A percentile compares a stretch with the other conserved stretches of the same genome.
These are phyloP conservation scores for Leucogyrophana mollusca DNA, from an alignment of 768 basidiomycete genomes.

Conservation along the genomic window DNA sequence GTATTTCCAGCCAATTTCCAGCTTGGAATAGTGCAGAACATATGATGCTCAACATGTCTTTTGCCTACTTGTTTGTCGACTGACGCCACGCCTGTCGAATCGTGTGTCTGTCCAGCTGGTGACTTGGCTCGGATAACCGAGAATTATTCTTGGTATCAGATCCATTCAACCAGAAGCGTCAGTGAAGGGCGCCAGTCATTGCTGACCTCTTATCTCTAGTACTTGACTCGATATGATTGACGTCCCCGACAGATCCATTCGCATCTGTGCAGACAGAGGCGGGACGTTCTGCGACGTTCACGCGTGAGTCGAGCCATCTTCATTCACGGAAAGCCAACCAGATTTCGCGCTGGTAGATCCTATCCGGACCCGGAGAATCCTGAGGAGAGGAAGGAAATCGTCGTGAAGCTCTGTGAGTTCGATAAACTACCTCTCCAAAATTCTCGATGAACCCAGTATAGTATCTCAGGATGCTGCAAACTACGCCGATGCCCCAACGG, in stretches of 20 bases:
- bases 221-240: conserved; percentile 13
- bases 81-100: too few relatives aligned
- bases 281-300: conserved; percentile 93
- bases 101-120: too few relatives aligned
- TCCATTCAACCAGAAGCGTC: not conserved
- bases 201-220: too few relatives aligned
- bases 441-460: conserved; percentile 24
- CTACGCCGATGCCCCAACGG: conserved; percentile 91
- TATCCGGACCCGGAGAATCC: conserved; percentile 69
- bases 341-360: conserved; percentile 42
- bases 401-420: conserved; percentile 83
- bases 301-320: conserved; percentile 48
- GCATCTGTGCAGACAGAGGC: conserved; percentile 86
- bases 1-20: not conserved
- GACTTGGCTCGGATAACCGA: not conserved
- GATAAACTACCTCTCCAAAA: not conserved
- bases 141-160: not conserved
- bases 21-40: too few relatives aligned
- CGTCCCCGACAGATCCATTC: conserved; percentile 74
- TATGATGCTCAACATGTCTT: too few relatives aligned
- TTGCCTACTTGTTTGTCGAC: too few relatives aligned
- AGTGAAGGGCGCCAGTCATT: too few relatives aligned
- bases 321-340: not conserved
- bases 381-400: conserved; percentile 66
- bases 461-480: conserved; percentile 89